phyloP scores from a whole-genome alignment of 2,329 filamentous ascomycete genomes.

The Exophiala viscosa region DNA sequence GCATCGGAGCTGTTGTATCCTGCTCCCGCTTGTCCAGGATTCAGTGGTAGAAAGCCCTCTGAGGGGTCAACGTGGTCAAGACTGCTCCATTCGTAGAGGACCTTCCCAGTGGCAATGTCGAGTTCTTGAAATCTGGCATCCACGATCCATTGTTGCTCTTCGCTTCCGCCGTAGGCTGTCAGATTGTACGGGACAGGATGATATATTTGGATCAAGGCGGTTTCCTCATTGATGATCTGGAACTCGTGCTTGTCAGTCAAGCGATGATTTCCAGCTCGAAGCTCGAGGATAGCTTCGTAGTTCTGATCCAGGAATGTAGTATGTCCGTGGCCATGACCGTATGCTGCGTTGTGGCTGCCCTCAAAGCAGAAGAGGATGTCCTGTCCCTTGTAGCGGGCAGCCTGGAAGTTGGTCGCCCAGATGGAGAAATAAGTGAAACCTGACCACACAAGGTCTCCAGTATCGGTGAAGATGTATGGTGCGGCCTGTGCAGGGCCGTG shows the following conservation, averaged over 20 bases:
- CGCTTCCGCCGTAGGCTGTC: slow-evolving; percentile 10
- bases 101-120: slow-evolving; percentile 41
- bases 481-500: slow-evolving; percentile 12
- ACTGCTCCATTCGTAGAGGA: slow-evolving; percentile 47
- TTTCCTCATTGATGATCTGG: slow-evolving; percentile 46
- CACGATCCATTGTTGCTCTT: slow-evolving; percentile 43
- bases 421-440: slow-evolving; percentile 20
- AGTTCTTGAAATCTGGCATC: slow-evolving; percentile 46
- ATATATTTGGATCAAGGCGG: slow-evolving; percentile 32
- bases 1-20: slow-evolving; percentile 26
- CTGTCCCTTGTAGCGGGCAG: slow-evolving; percentile 8
- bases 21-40: slow-evolving; percentile 20
- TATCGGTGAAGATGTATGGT: slow-evolving; percentile 18
- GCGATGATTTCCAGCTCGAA: slow-evolving; percentile 47
- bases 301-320: slow-evolving; percentile 52
- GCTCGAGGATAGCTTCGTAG: slow-evolving; percentile 53
- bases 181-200: slow-evolving; percentile 39
- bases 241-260: slow-evolving; percentile 53
- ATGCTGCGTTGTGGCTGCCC: slow-evolving; percentile 14
- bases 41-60: slow-evolving; percentile 18
- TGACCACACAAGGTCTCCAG: slow-evolving; percentile 16
- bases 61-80: slow-evolving; percentile 39
- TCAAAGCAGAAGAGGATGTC: slow-evolving; percentile 19
- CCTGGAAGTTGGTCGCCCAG: slow-evolving; percentile 16
- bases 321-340: slow-evolving; percentile 51